phyloP scores from a whole-genome alignment of 1,284 basidiomycete genomes.

The Trametes versicolor region DNA sequence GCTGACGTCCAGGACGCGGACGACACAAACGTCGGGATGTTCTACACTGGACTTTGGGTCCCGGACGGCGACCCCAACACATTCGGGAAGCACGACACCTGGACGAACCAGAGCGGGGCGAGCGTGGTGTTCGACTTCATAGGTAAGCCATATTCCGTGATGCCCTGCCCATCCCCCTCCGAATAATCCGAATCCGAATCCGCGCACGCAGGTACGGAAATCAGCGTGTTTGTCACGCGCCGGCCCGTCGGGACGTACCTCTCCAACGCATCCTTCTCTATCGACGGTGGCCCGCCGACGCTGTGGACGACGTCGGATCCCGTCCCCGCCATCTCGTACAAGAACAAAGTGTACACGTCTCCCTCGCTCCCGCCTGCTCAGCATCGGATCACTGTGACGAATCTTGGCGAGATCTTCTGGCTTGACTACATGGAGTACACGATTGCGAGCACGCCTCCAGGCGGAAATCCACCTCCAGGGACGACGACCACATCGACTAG shows the following conservation, averaged over 20 bases:
- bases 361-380: constrained; percentile 5
- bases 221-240: constrained; percentile 14
- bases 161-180: too few species aligned
- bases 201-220: constrained; percentile 4
- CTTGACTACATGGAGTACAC: constrained; percentile 15
- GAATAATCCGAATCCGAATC: neutral
- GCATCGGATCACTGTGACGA: constrained; percentile 14
- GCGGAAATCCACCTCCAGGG: neutral
- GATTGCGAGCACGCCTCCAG: neutral
- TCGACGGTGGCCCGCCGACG: constrained; percentile 15
- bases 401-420: constrained; percentile 13
- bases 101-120: constrained; percentile 32
- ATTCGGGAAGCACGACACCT: constrained; percentile 25
- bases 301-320: constrained; percentile 12
- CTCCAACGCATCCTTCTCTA: constrained; percentile 16
- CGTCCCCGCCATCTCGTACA: constrained; percentile 8
- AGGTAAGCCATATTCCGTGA: constrained; percentile 7
- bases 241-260: constrained; percentile 18
- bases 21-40: constrained; percentile 24
- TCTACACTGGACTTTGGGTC: constrained; percentile 27
- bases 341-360: constrained; percentile 13
- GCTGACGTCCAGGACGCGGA: constrained; percentile 12
- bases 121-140: constrained; percentile 29
- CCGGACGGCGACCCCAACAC: constrained; percentile 29
- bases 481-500: neutral